Base-by-base conservation (phyloP, 1,284 basidiomycete genomes). In the Cutaneotrichosporon dermatis region DNA sequence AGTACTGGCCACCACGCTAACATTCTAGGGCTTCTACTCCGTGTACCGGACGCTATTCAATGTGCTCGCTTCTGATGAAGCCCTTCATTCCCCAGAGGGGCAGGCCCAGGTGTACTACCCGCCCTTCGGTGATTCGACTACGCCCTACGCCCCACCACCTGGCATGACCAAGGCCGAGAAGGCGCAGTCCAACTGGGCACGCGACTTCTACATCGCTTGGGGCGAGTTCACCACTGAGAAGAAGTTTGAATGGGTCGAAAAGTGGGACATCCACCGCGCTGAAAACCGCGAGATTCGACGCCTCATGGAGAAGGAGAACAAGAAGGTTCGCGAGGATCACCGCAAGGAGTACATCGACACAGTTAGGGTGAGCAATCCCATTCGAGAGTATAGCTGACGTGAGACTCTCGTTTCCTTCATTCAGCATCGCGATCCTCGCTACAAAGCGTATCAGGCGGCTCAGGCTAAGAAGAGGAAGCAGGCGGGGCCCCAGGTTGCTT, bases 291-390 rank as follows among this genome's bases (percentile, higher is more conserved):
- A 87, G 46, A 83, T 90, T 48, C 84, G 93, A 69, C 84, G 91
- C 63, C 70, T 92, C 42, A 94, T 99, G 88, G 96, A 99, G 75
- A 90, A 88, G 71, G 96, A 98, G 68, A 99, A 99, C 77, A 92
- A 91, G 77, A 92, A 92, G 68, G 85, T 86, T 7, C 83, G 94
- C 12, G 92, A 96, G 43, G 88, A 90, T 45, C 88, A 89, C 6
- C 83, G 89, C 42, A 85, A 85, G 71, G 95, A 99, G 66, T 99
- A 96, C 76, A 98, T 95, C 69, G 94, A 98, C 49, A 88, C 88
- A 1, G 82, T 99, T 40, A 81, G 88, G 70, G 92, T 92, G 69
- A 57, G 86, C 76, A 16, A 16, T 10, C 40, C n/a, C 43, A 51
- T 56, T 15, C 12, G 46, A 13, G 13, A 1, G 5, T 10, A 11